Percentiles rank a stretch among this genome's conserved stretches.
These are phyloP conservation scores for Fonsecaea erecta DNA, from an alignment of 2,329 filamentous ascomycete genomes.

Conservation along the genomic window DNA sequence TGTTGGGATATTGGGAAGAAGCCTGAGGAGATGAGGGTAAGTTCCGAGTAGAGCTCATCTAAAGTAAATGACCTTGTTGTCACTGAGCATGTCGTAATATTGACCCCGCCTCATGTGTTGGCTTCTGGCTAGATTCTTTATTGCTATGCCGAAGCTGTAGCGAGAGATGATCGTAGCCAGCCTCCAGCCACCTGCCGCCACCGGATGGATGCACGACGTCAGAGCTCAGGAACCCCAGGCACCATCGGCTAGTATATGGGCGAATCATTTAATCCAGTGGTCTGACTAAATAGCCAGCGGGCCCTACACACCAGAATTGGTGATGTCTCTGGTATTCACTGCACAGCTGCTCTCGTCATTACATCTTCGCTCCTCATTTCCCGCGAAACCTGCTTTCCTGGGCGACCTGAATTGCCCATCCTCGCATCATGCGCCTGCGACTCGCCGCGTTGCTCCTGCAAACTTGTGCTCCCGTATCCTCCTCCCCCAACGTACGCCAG, in stretches of 20 bases:
- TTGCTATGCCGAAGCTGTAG: background rate
- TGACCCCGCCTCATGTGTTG: conserved; percentile 16
- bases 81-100: conserved; percentile 17
- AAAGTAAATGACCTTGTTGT: background rate
- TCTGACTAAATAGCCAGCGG: background rate
- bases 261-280: background rate
- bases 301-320: background rate
- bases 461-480: background rate
- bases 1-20: background rate
- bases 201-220: conserved; percentile 15
- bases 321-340: no score
- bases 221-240: background rate
- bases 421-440: background rate
- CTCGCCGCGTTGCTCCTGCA: conserved; percentile 6
- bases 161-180: no score
- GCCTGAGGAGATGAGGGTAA: background rate
- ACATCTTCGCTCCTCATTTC: background rate
- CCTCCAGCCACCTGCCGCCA: background rate
- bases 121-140: background rate
- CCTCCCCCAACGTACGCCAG: background rate
- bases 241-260: background rate
- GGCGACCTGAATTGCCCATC: background rate
- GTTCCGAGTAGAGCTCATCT: background rate
- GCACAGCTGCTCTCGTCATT: background rate
- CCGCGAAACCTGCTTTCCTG: conserved; percentile 1